Evolutionary conservation across 164 flowering plant genomes (phyloP), one percentile per base, ranked within the genome.

Genomic region (Santalum album): DNA sequence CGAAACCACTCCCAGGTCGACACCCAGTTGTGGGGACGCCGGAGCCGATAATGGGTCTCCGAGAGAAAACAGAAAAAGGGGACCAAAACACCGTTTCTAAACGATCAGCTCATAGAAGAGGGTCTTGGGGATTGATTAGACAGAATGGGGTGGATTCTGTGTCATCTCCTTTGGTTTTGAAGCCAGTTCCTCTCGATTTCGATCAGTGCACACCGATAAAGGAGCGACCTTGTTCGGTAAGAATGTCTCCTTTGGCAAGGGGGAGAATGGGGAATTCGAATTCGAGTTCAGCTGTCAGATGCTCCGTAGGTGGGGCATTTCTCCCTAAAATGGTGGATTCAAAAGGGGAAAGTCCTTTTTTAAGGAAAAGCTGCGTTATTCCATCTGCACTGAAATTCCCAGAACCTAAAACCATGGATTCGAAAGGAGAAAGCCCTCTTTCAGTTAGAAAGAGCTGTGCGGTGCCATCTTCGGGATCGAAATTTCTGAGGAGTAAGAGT

Each of bases 1-100:
- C 84, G 2, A 89, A 87, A 56, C 89, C 83, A 2, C 68, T 87
- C 12, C 96, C 99, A 0, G 99, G 99, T 0, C 62, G 97, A 20
- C 96, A 89, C 75, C 97, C 99, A 0, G 38, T 92, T 1, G 67
- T 89, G n/a, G 95, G 96, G 0, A 87, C 96, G 3, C 96, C 99
- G 2, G 95, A 87, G 58, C 96, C 90, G 0, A 32, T 92, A 38
- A 78, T 78, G 82, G 88, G 87, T 58, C 58, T 86, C n/a, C 72
- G 82, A 62, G 68, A 59, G 23, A 86, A 76, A 29, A 78, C 80
- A 1, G 78, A 73, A 39, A 80, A 52, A 57, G 20, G 42, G 20
- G 77, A 73, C 9, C 64, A 57, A 23, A 64, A 43, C 38, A 15
- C 51, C 15, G 59, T 43, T 54, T 21, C 63, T 3, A 64, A 58